Base-by-base conservation (phyloP, 176 grass and related monocot genomes). In the Zea luxurians region DNA sequence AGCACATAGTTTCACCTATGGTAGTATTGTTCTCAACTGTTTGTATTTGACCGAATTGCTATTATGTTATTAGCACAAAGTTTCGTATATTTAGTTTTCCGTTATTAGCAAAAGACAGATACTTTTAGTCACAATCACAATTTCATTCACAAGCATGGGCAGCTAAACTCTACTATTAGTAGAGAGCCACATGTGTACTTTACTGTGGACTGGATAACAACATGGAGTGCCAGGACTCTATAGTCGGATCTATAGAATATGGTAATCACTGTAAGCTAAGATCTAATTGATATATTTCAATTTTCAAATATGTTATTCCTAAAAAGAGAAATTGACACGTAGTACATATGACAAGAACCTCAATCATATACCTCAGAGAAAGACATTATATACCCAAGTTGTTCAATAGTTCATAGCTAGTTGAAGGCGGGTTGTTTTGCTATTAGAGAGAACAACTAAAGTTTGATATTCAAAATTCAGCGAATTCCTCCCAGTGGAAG, bases 381-480 rank as follows among this genome's bases (percentile, higher is more conserved):
- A 97, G 89, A 58, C 27, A 78, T 73, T 86, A 92, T 92, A 69
- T 97, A 97, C 46, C 94, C 94, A 88, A 97, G 94, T 74, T 97
- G 94, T 85, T 97, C 94, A 64, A 97, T 78, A 11, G 94, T 88
- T 59, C 91, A 76, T 70, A 97, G 87, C 87, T 97, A 89, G 66
- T 94, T 82, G 80, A 94, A 97, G 74, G 94, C 91, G 27, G 89
- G 89, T 58, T 94, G 94, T 41, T 85, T 92, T 40, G 91, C 87
- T 64, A 94, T 92, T 71, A 85, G 80, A 78, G 83, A 83, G 77
- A 97, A 97, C 13, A 97, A 48, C 64, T 90, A 8, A 76, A 97
- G 89, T 84, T 89, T 85, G 74, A 88, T 79, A 86, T 97, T 92
- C 43, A 87, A 85, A 75, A 78, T 53, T n/a, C n/a, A n/a, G n/a